phyloP scores from a whole-genome alignment of 2,329 filamentous ascomycete genomes.

The Fusarium dlaminii region DNA sequence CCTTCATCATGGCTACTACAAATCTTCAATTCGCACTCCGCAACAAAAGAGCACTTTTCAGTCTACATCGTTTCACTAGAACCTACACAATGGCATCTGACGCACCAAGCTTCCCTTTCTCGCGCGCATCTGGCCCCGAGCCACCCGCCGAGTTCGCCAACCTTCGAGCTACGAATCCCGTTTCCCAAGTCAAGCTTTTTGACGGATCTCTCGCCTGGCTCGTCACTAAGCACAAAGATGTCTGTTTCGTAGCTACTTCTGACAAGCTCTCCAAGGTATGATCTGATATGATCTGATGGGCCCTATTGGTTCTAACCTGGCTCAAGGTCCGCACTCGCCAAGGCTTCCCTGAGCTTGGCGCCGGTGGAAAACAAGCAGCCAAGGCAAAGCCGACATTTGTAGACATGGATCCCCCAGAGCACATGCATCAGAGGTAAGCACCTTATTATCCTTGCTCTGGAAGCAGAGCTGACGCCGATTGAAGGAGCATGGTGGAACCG shows the following conservation, averaged over 20 bases:
- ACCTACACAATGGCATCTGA: not conserved
- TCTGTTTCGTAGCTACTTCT: conserved; percentile 55
- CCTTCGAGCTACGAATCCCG: conserved; percentile 54
- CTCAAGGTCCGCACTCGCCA: conserved; percentile 50
- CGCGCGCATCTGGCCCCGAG: conserved; percentile 40
- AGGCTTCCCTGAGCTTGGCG: conserved; percentile 58
- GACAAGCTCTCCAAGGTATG: conserved; percentile 57
- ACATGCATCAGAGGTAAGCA: conserved; percentile 55
- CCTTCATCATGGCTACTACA: not conserved
- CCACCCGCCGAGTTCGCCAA: conserved; percentile 56
- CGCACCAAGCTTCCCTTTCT: conserved; percentile 30
- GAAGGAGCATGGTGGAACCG: conserved; percentile 56
- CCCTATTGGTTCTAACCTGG: not conserved
- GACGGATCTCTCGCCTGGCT: conserved; percentile 60
- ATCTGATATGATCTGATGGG: too few species aligned
- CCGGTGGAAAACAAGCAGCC: conserved; percentile 58
- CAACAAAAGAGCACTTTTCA: not conserved
- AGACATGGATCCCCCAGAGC: conserved; percentile 60
- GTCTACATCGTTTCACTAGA: too few species aligned
- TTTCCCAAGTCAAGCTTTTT: conserved; percentile 57
- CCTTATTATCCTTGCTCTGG: too few species aligned
- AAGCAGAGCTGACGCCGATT: not conserved
- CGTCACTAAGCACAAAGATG: conserved; percentile 58
- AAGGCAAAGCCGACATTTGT: conserved; percentile 61
- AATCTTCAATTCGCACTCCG: not conserved